These are phyloP conservation scores for Stachybotrys echinatus DNA, from an alignment of 2,329 filamentous ascomycete species.

Conservation along the genomic window DNA sequence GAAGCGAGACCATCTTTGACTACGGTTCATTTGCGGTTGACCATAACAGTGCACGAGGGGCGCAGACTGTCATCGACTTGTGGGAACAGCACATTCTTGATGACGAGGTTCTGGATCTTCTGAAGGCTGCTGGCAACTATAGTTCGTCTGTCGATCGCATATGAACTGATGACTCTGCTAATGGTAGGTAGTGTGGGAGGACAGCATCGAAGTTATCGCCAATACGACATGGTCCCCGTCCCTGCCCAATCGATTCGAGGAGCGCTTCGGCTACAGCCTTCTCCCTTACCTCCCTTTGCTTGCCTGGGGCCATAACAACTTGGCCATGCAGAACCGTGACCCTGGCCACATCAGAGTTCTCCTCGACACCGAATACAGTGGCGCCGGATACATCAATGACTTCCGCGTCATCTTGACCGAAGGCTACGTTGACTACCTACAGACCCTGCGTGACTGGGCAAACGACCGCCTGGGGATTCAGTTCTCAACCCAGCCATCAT, in stretches of 20 bases:
- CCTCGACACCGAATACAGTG: not conserved
- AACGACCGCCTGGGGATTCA: not conserved
- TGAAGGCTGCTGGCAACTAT: no score
- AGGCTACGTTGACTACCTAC: slow-evolving; percentile 4
- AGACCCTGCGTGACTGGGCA: not conserved
- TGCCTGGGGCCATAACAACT: slow-evolving; percentile 1
- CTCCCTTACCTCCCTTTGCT: slow-evolving; percentile 1
- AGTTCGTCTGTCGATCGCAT: no score
- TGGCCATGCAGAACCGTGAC: not conserved
- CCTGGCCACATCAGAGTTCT: slow-evolving; percentile 2
- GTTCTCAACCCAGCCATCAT: not conserved
- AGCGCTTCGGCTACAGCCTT: not conserved
- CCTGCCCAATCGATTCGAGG: slow-evolving; percentile 1
- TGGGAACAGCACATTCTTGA: no score
- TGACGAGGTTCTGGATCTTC: no score
- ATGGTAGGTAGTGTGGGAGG: no score
- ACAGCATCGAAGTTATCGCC: no score
- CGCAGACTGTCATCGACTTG: no score
- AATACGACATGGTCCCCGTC: no score
- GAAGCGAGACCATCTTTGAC: no score
- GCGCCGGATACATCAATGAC: slow-evolving; percentile 1
- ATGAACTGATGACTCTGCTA: no score
- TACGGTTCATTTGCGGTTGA: no score
- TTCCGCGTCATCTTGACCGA: not conserved
- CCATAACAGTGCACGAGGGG: no score